Conservation (phyloP, 805 yeast genomes). For the Jamesozyma piceae region DNA sequence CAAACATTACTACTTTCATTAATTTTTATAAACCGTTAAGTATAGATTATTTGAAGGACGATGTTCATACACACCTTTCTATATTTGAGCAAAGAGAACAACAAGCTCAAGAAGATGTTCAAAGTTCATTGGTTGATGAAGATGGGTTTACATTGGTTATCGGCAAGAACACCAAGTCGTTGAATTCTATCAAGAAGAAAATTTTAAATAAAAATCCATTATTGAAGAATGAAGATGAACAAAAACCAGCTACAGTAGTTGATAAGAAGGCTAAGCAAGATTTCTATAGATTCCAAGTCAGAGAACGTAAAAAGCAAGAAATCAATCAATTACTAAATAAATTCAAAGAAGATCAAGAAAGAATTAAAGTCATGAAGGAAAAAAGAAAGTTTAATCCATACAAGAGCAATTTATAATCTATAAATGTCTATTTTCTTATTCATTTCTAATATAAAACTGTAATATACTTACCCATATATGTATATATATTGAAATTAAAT, state of each 20-base stretch:
- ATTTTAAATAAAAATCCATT: conserved; percentile 28
- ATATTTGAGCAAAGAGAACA: conserved; percentile 66
- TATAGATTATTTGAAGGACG: conserved; percentile 41
- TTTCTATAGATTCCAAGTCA: conserved; percentile 90
- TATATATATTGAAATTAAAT: too few species aligned
- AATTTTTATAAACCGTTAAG: conserved; percentile 36
- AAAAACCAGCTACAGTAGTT: conserved; percentile 35
- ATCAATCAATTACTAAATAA: conserved; percentile 78
- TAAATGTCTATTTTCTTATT: too few species aligned
- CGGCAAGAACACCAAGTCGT: conserved; percentile 74
- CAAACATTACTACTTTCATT: conserved; percentile 36
- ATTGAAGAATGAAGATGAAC: conserved; percentile 23
- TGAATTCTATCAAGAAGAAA: conserved; percentile 32
- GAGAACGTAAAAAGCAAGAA: conserved; percentile 87
- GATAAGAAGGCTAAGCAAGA: conserved; percentile 68
- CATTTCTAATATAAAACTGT: not conserved
- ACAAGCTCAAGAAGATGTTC: conserved; percentile 45
- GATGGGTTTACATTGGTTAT: conserved; percentile 92
- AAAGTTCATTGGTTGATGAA: conserved; percentile 66
- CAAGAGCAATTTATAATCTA: conserved; percentile 24
- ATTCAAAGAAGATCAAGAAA: conserved; percentile 86
- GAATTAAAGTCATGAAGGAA: conserved; percentile 67
- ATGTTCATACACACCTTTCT: conserved; percentile 52
- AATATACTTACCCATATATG: not conserved
- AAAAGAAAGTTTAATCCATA: conserved; percentile 82